Conservation (phyloP, 257 asterid species). For the Penstemon eatonii region DNA sequence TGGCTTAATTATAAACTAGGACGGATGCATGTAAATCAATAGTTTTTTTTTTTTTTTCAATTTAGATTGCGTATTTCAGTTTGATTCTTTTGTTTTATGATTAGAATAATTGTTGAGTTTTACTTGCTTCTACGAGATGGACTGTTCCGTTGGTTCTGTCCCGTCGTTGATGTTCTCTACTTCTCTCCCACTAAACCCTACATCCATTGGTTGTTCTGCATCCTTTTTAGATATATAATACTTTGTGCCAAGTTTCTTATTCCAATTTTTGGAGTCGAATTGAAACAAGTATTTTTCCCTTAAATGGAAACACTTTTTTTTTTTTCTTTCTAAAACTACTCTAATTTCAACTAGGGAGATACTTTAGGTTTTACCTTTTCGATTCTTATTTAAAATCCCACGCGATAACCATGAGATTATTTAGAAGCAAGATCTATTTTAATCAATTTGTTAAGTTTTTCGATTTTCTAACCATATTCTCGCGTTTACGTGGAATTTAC, state of each 20-base stretch:
- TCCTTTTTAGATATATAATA: no score
- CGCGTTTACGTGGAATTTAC: background rate
- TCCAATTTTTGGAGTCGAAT: no score
- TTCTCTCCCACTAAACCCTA: background rate
- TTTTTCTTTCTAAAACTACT: no score
- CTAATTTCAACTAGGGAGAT: no score
- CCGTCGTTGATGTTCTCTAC: no score
- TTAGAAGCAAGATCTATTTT: conserved; percentile 1
- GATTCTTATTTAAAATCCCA: background rate
- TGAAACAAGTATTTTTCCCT: no score
- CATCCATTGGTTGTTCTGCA: no score
- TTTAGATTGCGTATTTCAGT: background rate
- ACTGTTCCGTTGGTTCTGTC: background rate
- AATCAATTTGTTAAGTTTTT: background rate
- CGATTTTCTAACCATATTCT: background rate
- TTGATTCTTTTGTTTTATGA: background rate
- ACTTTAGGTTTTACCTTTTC: background rate
- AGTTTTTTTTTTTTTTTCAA: background rate
- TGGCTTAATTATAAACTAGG: conserved; percentile 1
- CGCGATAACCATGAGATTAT: no score
- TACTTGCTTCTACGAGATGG: background rate
- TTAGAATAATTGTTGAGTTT: background rate
- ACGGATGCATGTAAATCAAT: background rate
- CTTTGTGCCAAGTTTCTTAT: no score
- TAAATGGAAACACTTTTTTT: no score